A percentile compares a stretch with the other conserved stretches of the same genome.
Conservation (phyloP, 345 rosid species). For the Anacardium occidentale region DNA sequence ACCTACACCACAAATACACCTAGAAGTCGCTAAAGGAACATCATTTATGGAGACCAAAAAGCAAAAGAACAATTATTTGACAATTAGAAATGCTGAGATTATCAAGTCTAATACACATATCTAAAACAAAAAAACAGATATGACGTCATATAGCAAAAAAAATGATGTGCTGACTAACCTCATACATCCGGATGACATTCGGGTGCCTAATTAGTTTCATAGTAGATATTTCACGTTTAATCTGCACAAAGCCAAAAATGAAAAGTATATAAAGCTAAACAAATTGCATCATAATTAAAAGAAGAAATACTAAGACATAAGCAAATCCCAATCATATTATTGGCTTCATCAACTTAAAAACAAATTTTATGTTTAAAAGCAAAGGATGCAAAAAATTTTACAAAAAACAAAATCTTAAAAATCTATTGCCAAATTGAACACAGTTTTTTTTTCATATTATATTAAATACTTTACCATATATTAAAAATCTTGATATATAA, state of each 20-base stretch:
- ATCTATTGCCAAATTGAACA: too few relatives aligned
- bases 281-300: background rate
- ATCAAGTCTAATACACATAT: slow-evolving; percentile 7
- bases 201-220: slow-evolving; percentile 94
- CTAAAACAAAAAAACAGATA: background rate
- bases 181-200: slow-evolving; percentile 90
- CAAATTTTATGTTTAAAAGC: too few relatives aligned
- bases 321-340: too few relatives aligned
- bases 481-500: too few relatives aligned
- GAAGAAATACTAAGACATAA: background rate
- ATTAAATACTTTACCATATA: too few relatives aligned
- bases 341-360: too few relatives aligned
- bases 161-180: slow-evolving; percentile 49
- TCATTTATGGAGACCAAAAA: background rate
- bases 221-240: slow-evolving; percentile 91
- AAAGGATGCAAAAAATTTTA: too few relatives aligned
- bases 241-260: slow-evolving; percentile 40
- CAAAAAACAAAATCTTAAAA: too few relatives aligned
- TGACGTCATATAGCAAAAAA: background rate
- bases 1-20: slow-evolving; percentile 51
- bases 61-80: background rate
- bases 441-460: too few relatives aligned
- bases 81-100: background rate
- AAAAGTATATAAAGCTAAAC: background rate
- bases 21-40: slow-evolving; percentile 12